Evolutionary conservation across 305 asterid species (phyloP), one percentile per base, ranked within the genome.

Genomic region (Fraxinus angustifolia): DNA sequence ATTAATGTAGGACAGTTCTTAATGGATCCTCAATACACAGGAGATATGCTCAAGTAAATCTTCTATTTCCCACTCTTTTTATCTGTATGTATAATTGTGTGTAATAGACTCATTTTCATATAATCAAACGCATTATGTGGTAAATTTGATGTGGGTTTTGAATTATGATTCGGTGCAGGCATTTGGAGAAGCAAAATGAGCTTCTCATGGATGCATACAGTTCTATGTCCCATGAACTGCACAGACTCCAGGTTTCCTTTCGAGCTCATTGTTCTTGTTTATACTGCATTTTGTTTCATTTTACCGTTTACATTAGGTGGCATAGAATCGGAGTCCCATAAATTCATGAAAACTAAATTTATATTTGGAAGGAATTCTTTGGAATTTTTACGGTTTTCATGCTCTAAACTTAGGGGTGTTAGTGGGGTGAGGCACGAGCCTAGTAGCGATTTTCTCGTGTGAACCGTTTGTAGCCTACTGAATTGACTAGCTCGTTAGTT

Each of bases 141-240:
- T 17, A 30, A 50, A 48, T 1, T 31, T 33, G 28, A 28, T 26
- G 35, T 28, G 19, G 21, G n/a, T 65, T 48, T 70, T 77, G 70
- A 79, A 40, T 38, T 67, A 33, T 70, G 75, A 76, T 74, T 33
- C 36, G 31, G 12, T 82, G 78, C 88, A 95, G 98, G 87, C 97
- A 92, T 87, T 85, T 95, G 86, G 98, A 94, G 86, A 93, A 89
- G 86, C 91, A 95, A 85, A 78, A 82, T 30, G 93, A 91, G 83
- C 89, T 93, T 84, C 90, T 92, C 58, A 86, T 79, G 81, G 93
- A 91, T 38, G 93, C 91, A 17, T 85, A 92, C 78, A 85, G 83
- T 79, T 89, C 96, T 0, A 90, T 93, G 93, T 89, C 97, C 6
- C 87, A 91, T 82, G 97, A 93, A 85, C 84, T 95, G 87, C 98